Base-by-base conservation (phyloP, 768 basidiomycete species). In the Kwoniella heveanensis region DNA sequence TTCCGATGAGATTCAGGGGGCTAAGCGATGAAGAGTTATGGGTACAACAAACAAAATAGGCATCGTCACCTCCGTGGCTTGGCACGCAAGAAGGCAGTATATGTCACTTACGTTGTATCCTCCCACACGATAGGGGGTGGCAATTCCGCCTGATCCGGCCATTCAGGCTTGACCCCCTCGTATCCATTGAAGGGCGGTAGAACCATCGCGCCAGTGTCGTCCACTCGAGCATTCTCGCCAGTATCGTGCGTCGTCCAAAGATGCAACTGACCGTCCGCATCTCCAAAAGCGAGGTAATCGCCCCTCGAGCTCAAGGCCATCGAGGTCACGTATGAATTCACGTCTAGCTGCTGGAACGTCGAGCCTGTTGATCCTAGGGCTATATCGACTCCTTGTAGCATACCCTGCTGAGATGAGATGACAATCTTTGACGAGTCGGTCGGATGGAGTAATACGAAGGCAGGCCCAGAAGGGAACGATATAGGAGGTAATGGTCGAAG, bases 281-380 rank as follows among this genome's bases (percentile, higher is more conserved):
- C 93, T 0, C 92, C 94, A 69, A 94, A 92, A 0, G 91, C 93
- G 74, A 98, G 83, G 73, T 92, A 96, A n/a, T 89, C 87, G 36
- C 90, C 92, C 3, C 89, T 89, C 1, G 90, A 87, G 1, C 92
- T 92, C 27, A 96, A 82, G 1, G 93, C 88, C 61, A 87, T 83
- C 30, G 91, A 88, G 5, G 87, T 91, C 57, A 97, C 79, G 77
- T 87, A 92, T 0, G 90, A 88, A 19, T 75, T 72, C 49, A 81
- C 63, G 60, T 78, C 73, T 25, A 72, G 70, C 49, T 73, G 75
- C 29, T 70, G 69, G 29, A 68, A 69, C 3, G 39, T 32, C 26
- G 49, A 47, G 17, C 29, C 54, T 1, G 54, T 37, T 15, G 55
- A 37, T 37, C 55, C 62, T 17, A 47, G 15, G 9, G 70, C 68